Conservation (phyloP, 306 rosid genomes). For the Acmispon strigosus region DNA sequence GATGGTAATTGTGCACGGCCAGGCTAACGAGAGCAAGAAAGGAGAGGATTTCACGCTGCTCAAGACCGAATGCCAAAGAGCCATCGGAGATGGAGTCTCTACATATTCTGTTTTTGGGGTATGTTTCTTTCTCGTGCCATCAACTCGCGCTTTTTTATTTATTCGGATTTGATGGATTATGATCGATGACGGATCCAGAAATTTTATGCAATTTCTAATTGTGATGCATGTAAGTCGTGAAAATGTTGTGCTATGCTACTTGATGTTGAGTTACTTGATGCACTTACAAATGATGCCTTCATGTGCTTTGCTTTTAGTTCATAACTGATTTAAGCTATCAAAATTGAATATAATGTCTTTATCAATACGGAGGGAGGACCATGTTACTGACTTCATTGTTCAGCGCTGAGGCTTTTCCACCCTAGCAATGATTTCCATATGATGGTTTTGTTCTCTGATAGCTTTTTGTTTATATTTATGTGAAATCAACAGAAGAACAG, state of each 20-base stretch:
- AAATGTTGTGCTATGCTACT: background rate
- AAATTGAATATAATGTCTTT: background rate
- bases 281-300: background rate
- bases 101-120: constrained; percentile 89
- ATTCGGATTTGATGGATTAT: background rate
- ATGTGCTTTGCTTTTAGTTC: background rate
- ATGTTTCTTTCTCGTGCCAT: background rate
- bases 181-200: too few relatives aligned
- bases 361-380: background rate
- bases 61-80: constrained; percentile 76
- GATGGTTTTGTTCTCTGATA: background rate
- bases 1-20: constrained; percentile 49
- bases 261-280: background rate
- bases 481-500: background rate
- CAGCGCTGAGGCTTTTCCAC: background rate
- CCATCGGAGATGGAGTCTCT: constrained; percentile 73
- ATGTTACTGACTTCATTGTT: background rate
- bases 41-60: constrained; percentile 79
- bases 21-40: constrained; percentile 77
- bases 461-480: background rate
- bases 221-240: background rate
- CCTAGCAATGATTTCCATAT: background rate
- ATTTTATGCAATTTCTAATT: background rate
- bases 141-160: background rate
- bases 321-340: background rate